Base-by-base conservation (phyloP, 2,329 filamentous ascomycete species). In the Curvularia hawaiiensis region DNA sequence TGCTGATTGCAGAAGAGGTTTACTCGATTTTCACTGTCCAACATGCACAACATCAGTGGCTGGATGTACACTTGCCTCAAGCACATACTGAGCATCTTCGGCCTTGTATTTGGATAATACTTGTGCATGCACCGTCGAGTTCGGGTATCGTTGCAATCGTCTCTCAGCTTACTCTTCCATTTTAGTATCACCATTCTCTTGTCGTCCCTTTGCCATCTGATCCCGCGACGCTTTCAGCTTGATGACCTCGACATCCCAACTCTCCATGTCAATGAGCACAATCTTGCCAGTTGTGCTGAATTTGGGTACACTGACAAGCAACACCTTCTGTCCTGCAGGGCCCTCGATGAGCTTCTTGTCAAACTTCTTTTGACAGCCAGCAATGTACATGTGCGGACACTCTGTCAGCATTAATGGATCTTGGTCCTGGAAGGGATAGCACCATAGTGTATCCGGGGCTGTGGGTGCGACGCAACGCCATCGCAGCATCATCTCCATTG, bases 391-490 rank as follows among this genome's bases (percentile, higher is more conserved):
- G 70, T 99, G 94, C 2, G 95, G 95, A 61, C 91, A 96, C 18
- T 87, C 80, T 62, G 88, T 86, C 68, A 99, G 83, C 43, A 98
- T 89, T 71, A 98, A 96, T 0, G 91, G 92, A 71, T 99, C 96
- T 49, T 92, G 85, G 18, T 95, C 90, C 77, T 98, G 93, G 77
- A 97, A 99, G 0, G 95, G 95, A 72, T 98, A 99, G 71, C 90
- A 93, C 91, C 92, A 97, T 43, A 99, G 75, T 0, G 96, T 99
- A 77, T 99, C 96, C 0, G 96, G 95, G 1, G 95, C 95, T 0
- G 95, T 99, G 1, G 95, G 95, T 5, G 95, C 95, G 64, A 88
- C 88, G 72, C 92, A 91, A 60, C 95, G 85, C 95, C 95, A 99
- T 58, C 92, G 84, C 64, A 96, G 88, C 86, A 96, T 95, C 56